Evolutionary conservation across 805 yeast genomes (phyloP).

Genomic region (Zygoascus flipseniorum): DNA sequence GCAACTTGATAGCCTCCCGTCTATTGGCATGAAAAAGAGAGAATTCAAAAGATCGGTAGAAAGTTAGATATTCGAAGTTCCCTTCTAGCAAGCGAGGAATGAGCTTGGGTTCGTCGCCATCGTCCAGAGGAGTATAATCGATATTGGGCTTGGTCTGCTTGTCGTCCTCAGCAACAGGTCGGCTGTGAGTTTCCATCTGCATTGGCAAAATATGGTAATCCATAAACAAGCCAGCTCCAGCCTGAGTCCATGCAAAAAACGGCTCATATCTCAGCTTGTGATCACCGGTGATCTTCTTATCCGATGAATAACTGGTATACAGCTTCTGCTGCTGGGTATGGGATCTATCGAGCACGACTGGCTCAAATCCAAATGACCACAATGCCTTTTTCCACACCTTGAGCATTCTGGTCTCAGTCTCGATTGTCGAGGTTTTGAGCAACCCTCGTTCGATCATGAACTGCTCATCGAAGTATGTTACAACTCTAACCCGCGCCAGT

Average conservation of each 20-base stretch:
- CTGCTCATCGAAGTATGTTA: slow-evolving; percentile 12
- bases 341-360: slow-evolving; percentile 16
- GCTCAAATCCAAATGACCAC: slow-evolving; percentile 24
- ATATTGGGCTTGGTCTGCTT: neutral
- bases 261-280: slow-evolving; percentile 8
- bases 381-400: slow-evolving; percentile 22
- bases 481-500: slow-evolving; percentile 1
- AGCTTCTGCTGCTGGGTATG: slow-evolving; percentile 14
- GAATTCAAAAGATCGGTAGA: neutral
- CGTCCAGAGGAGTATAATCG: neutral
- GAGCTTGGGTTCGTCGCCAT: slow-evolving; percentile 4
- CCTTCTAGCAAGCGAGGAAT: slow-evolving; percentile 11
- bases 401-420: slow-evolving; percentile 15
- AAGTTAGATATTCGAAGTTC: slow-evolving; percentile 12
- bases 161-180: neutral
- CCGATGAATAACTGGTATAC: slow-evolving; percentile 9
- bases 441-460: neutral
- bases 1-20: neutral
- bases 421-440: neutral
- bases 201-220: slow-evolving; percentile 22
- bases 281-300: slow-evolving; percentile 5
- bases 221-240: slow-evolving; percentile 20
- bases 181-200: neutral
- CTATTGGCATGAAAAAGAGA: neutral
- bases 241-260: slow-evolving; percentile 20